Base-by-base conservation (phyloP, 345 rosid genomes). In the Gossypium turneri region DNA sequence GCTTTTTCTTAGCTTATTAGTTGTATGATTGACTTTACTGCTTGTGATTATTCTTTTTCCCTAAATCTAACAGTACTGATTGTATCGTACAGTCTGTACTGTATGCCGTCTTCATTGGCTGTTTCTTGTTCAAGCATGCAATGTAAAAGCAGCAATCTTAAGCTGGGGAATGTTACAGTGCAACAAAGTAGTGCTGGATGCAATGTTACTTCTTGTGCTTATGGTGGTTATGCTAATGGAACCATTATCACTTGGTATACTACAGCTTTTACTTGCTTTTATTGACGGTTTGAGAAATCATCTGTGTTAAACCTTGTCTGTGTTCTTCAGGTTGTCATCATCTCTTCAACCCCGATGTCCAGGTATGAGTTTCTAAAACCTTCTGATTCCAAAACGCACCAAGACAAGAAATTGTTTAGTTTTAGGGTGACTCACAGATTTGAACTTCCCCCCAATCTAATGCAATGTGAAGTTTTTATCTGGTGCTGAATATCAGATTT, bases 101-200 rank as follows among this genome's bases (percentile, higher is more conserved):
- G 98, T 83, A 88, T 79, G 88, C 97, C 98, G 9, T 90, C 97
- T 75, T 85, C 97, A 29, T 70, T 94, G 79, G 89, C 89, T 4
- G 98, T 90, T 81, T 94, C 98, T 74, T 94, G 98, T 80, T 94
- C 98, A 9, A 94, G 97, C 83, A 88, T 94, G 97, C 92, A 90
- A 73, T 94, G 98, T 78, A 86, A 78, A 73, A 88, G 89, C 63
- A 92, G 97, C 78, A 92, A 87, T 61, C 91, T 87, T 70, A 92
- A 92, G 94, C 83, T 94, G 0, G 98, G 98, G 66, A 94, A 94
- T 73, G 81, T 84, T 25, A 86, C 97, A 1, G 41, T 73, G 73
- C 86, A 89, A 77, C 90, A 85, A 83, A 92, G 85, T 75, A 86
- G 90, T 79, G 97, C 88, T 11, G 98, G 97, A n/a, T 94, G 98